Evolutionary conservation across 2,329 filamentous ascomycete species (phyloP).

Genomic region (Alternaria sp.): DNA sequence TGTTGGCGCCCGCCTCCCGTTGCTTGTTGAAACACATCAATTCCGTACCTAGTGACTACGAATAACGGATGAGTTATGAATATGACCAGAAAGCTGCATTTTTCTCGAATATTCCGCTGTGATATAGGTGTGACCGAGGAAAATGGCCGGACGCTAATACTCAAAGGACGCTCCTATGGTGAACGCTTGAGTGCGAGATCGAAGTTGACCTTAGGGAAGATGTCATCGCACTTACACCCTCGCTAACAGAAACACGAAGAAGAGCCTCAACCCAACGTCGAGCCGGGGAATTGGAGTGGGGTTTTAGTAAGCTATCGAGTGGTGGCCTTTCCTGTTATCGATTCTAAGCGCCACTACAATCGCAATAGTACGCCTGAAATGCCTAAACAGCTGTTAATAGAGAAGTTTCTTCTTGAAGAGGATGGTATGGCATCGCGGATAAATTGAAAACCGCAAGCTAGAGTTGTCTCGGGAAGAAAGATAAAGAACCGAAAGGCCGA

Average conservation of each 20-base stretch:
- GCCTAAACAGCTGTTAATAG: neutral
- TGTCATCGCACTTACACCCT: neutral
- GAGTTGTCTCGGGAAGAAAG: neutral
- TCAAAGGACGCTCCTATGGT: neutral
- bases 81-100: neutral
- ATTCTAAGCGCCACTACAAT: neutral
- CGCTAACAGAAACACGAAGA: neutral
- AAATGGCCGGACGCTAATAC: neutral
- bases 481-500: neutral
- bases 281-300: neutral
- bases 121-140: neutral
- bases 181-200: neutral
- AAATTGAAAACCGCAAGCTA: neutral
- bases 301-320: neutral
- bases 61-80: neutral
- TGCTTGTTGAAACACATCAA: conserved; percentile 1
- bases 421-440: neutral
- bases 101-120: neutral
- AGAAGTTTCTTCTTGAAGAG: neutral
- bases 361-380: neutral
- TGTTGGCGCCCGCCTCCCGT: neutral
- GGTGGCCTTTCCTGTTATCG: neutral
- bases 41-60: neutral
- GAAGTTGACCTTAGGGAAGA: neutral
- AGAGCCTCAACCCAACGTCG: neutral